These are phyloP conservation scores for Fusarium sp. DNA, from an alignment of 2,329 filamentous ascomycete species.

Conservation along the genomic window DNA sequence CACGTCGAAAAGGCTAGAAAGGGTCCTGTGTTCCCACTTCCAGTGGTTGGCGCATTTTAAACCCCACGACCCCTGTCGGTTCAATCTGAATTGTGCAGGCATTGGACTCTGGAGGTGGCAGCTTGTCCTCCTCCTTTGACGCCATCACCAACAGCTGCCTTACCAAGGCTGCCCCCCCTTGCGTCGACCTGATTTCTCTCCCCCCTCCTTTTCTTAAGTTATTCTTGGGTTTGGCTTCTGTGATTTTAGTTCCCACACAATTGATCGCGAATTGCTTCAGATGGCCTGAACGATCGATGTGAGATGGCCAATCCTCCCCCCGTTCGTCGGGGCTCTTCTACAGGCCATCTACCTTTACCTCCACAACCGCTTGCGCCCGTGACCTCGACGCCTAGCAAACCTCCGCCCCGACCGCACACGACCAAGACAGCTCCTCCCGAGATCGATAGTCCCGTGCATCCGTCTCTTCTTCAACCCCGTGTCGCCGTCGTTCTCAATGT, in stretches of 20 bases:
- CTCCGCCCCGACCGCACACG: slow-evolving; percentile 1
- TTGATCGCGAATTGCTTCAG: slow-evolving; percentile 10
- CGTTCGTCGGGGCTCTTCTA: slow-evolving; percentile 38
- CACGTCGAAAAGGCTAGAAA: neutral
- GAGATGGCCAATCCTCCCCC: slow-evolving; percentile 42
- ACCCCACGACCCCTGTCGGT: slow-evolving; percentile 30
- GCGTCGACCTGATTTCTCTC: neutral
- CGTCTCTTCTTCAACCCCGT: slow-evolving; percentile 73
- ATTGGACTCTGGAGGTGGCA: neutral
- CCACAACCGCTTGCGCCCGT: slow-evolving; percentile 28
- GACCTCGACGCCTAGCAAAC: slow-evolving; percentile 16
- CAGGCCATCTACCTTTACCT: slow-evolving; percentile 36
- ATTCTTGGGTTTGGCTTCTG: neutral
- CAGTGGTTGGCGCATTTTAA: slow-evolving; percentile 6
- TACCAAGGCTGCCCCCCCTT: slow-evolving; percentile 10
- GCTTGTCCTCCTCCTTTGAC: slow-evolving; percentile 33
- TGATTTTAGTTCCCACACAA: neutral
- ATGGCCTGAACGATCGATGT: slow-evolving; percentile 40
- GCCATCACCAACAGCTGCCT: slow-evolving; percentile 33
- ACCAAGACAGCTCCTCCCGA: slow-evolving; percentile 10
- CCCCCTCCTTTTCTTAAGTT: neutral
- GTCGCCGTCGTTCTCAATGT: slow-evolving; percentile 82
- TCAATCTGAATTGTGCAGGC: slow-evolving; percentile 2
- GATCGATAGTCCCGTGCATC: slow-evolving; percentile 34
- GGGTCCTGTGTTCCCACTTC: slow-evolving; percentile 24